Conservation (phyloP, 345 rosid species). For the Litchi chinensis region DNA sequence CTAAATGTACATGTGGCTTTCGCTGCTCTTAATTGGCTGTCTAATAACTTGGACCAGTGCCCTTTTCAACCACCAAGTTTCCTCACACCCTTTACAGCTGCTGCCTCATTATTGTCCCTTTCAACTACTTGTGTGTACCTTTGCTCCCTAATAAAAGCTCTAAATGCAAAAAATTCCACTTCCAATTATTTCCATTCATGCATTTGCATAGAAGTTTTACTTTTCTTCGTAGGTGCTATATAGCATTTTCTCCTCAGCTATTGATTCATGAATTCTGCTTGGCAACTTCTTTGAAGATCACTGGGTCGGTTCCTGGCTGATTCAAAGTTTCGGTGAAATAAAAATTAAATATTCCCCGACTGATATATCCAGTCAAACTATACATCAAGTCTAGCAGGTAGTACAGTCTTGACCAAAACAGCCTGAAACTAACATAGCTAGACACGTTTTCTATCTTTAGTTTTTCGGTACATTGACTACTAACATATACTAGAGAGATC, state of each 20-base stretch:
- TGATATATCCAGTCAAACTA: too few species aligned
- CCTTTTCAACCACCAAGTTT: slow-evolving; percentile 18
- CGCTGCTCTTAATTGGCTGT: slow-evolving; percentile 24
- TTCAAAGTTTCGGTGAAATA: too few species aligned
- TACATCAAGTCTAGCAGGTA: too few species aligned
- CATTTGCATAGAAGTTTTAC: not conserved
- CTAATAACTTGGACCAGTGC: slow-evolving; percentile 24
- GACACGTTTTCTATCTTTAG: too few species aligned
- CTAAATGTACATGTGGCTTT: slow-evolving; percentile 1
- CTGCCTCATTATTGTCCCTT: slow-evolving; percentile 24
- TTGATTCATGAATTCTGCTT: not conserved
- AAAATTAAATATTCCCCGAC: too few species aligned
- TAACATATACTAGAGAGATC: too few species aligned
- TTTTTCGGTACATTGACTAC: too few species aligned
- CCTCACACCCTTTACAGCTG: slow-evolving; percentile 27
- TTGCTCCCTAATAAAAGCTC: not conserved
- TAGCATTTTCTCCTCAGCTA: not conserved
- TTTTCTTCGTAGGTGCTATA: not conserved
- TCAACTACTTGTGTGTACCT: slow-evolving; percentile 21
- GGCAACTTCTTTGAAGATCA: not conserved
- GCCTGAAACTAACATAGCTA: too few species aligned
- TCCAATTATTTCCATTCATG: not conserved
- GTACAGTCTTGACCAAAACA: too few species aligned
- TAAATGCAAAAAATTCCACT: not conserved
- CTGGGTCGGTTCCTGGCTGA: not conserved